Base-by-base conservation (phyloP, 202 grass and related monocot species). In the Tripidium arundinaceum region DNA sequence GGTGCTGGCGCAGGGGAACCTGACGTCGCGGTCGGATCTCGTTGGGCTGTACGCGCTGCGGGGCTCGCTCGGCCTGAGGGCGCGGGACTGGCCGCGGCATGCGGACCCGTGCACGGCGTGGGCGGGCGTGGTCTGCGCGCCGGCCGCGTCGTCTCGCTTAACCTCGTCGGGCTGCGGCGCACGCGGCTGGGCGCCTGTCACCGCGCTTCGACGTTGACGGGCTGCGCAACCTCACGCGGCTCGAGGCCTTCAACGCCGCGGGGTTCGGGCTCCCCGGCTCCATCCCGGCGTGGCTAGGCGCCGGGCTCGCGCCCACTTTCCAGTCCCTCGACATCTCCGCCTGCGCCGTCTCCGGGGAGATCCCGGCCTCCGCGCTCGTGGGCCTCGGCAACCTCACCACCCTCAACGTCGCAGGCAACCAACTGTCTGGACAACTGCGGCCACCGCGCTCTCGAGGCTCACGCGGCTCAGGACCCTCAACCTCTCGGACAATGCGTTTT, bases 251-350 rank as follows among this genome's bases (percentile, higher is more conserved):
- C 88, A 81, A 75, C 78, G 88, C 96, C 27, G 75, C 92, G 5
- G 88, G 86, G 3, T 99, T 99, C 85, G 43, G 75, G 39, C 87
- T 99, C 5, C 86, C 87, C 0, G 96, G 96, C 2, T 25, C 90
- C 57, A 86, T 99, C 71, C 96, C 96, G 2, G 25, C 83, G 26
- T 99, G 96, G 96, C 84, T 99, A 57, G 90, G 96, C 70, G 37
- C 45, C 27, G 67, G 79, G 6, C 85, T 99, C 1, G 72, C 85
- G 7, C 90, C 83, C 18, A 74, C 87, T 34, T 83, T 99, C 74
- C 65, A 34, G 46, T 68, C 14, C 76, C 90, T 99, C 57, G 92
- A 95, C 81, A 79, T 99, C 87, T 83, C 88, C 58, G 59, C 41
- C 85, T 87, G 92, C 28, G 65, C 62, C 50, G 63, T 99, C 72